phyloP scores from a whole-genome alignment of 371 early-diverging fungal species.

The Choanephora cucurbitarum region DNA sequence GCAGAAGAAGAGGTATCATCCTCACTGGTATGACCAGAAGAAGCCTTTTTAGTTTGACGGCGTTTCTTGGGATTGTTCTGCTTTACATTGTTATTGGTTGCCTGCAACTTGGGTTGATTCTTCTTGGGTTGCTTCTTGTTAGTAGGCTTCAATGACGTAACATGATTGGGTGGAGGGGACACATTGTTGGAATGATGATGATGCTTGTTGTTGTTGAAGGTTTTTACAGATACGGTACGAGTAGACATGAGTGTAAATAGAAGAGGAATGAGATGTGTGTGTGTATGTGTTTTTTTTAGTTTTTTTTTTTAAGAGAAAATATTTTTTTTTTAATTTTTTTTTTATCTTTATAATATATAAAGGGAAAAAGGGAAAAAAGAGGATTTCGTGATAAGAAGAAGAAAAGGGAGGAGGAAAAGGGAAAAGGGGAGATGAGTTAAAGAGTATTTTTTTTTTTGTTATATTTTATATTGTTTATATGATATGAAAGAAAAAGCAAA shows the following conservation, averaged over 20 bases:
- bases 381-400: constrained; percentile 3
- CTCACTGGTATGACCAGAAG: constrained; percentile 4
- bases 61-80: constrained; percentile 6
- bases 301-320: constrained; percentile 16
- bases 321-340: constrained; percentile 5
- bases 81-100: constrained; percentile 8
- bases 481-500: neutral
- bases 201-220: constrained; percentile 12
- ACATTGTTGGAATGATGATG: neutral
- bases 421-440: constrained; percentile 3
- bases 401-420: constrained; percentile 7
- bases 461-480: constrained; percentile 3
- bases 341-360: constrained; percentile 3
- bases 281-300: constrained; percentile 11
- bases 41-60: constrained; percentile 12
- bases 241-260: constrained; percentile 23
- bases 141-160: constrained; percentile 10
- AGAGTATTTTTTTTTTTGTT: neutral
- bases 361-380: neutral
- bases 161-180: neutral
- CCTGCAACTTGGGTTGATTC: constrained; percentile 15
- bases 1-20: constrained; percentile 17
- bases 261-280: too few relatives aligned
- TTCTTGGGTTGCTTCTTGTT: constrained; percentile 15
- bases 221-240: constrained; percentile 21